Evolutionary conservation across 1,284 basidiomycete genomes (phyloP), one percentile per base, ranked within the genome.

Genomic region (Sporisorium exsertum): DNA sequence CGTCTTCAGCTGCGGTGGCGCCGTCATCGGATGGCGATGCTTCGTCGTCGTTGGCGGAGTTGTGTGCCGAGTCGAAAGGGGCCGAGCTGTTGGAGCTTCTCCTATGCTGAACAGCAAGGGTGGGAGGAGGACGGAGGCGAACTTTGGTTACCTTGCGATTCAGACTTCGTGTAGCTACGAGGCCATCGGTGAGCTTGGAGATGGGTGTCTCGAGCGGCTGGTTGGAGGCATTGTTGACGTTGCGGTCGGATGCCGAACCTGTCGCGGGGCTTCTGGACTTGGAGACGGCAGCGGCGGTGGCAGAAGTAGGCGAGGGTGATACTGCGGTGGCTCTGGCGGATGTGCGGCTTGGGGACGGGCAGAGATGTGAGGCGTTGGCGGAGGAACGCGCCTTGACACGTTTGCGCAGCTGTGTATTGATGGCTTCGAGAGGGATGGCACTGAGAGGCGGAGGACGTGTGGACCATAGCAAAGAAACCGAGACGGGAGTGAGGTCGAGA

Each of bases 381-480:
- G 58, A 50, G 2, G 57, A 33, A 2, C 65, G 51, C 15, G 46
- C 46, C 35, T 69, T 68, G 47, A 66, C 52, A 9, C 75, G 63
- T 45, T 77, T 73, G 22, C 75, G 65, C 4, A 77, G 58, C 45
- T 70, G 75, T 0, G 65, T 64, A 47, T 64, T 77, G 67, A 71
- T 56, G 13, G 70, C 58, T 40, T 72, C 71, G 42, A 67, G 63
- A 3, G 77, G 77, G 20, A 81, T 72, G 3, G 77, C 72, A 47
- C 69, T 76, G 58, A 82, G 70, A 10, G 81, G 81, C n/a, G 78
- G 73, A 10, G 81, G 81, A 8, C 80, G 65, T 8, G 68, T 74
- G 22, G 81, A 81, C 77, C 79, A 80, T 42, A 79, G 67, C n/a
- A 81, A 27, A 1, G 81, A 78, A 10, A 81, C 72, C 13, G 80